A percentile compares a stretch with the other conserved stretches of the same genome.
Conservation (phyloP, 495 filamentous ascomycete genomes). For the Podospora anserina region DNA sequence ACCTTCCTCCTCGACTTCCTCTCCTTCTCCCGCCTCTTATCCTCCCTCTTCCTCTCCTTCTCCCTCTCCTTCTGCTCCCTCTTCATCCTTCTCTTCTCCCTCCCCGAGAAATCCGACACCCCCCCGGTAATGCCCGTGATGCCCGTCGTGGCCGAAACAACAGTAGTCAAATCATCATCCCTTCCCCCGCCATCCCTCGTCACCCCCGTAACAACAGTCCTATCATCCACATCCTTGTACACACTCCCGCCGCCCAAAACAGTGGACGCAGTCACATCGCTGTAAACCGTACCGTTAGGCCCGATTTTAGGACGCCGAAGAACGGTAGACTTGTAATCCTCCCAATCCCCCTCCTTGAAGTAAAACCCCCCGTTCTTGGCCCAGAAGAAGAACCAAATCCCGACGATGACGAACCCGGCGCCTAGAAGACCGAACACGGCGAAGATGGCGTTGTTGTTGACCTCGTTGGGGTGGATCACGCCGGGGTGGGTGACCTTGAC, state of each 20-base stretch:
- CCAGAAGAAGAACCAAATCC: conserved; percentile 98
- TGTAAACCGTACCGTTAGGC: conserved; percentile 77
- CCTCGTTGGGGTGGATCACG: conserved; percentile 57
- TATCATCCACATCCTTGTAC: conserved; percentile 63
- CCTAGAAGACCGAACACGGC: conserved; percentile 83
- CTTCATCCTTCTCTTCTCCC: conserved; percentile 46
- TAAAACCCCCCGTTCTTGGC: conserved; percentile 92
- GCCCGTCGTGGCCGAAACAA: conserved; percentile 40
- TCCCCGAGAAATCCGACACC: conserved; percentile 44
- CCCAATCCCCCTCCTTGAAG: conserved; percentile 85
- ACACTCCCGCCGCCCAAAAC: conserved; percentile 75
- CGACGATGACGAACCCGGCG: conserved; percentile 67
- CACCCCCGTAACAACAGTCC: conserved; percentile 30
- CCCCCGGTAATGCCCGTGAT: conserved; percentile 49
- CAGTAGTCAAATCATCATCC: conserved; percentile 38
- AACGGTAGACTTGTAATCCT: conserved; percentile 96
- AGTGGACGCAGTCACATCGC: conserved; percentile 76
- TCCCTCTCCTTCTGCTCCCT: conserved; percentile 51
- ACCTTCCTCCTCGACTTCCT: conserved; percentile 41
- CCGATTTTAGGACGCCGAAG: conserved; percentile 74
- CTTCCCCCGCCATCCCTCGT: conserved; percentile 22
- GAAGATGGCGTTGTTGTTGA: conserved; percentile 82
- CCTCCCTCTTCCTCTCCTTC: conserved; percentile 44
- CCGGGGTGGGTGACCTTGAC: conserved; percentile 35
- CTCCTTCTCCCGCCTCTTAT: conserved; percentile 44